Conservation (phyloP, 192 early-diverging fungal species). For the Backusella morwellensis region DNA sequence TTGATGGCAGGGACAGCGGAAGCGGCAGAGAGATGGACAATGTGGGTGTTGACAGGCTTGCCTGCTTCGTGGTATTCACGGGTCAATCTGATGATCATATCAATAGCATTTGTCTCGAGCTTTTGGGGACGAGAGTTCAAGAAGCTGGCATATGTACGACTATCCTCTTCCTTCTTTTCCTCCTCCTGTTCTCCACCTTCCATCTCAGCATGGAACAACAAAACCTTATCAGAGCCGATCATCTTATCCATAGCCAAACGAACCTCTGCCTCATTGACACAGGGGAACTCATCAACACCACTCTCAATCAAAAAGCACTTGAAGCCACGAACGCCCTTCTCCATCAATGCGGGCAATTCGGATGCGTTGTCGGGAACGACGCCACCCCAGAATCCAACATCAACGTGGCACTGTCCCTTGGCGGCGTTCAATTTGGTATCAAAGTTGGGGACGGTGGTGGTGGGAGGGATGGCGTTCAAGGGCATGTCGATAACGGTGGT, state of each 20-base stretch:
- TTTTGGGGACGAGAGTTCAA: constrained; percentile 66
- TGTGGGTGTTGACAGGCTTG: constrained; percentile 69
- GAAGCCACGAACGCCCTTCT: constrained; percentile 73
- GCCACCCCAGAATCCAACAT: constrained; percentile 79
- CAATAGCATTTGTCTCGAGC: constrained; percentile 74
- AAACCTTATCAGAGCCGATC: constrained; percentile 38
- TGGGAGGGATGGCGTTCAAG: constrained; percentile 85
- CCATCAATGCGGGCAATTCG: constrained; percentile 65
- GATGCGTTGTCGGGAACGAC: constrained; percentile 70
- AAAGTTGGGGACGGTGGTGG: constrained; percentile 68
- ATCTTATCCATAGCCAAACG: constrained; percentile 62
- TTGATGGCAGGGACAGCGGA: constrained; percentile 71
- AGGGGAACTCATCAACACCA: constrained; percentile 84
- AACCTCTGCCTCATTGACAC: constrained; percentile 68
- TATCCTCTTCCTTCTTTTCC: constrained; percentile 33
- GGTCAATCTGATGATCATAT: constrained; percentile 66
- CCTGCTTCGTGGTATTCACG: constrained; percentile 52
- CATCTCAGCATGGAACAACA: constrained; percentile 85
- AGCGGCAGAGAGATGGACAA: constrained; percentile 81
- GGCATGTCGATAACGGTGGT: constrained; percentile 86
- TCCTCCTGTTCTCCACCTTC: constrained; percentile 10
- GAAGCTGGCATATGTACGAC: constrained; percentile 61
- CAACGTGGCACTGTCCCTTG: constrained; percentile 68
- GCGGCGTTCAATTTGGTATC: constrained; percentile 65
- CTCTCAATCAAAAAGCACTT: constrained; percentile 85